These are phyloP conservation scores for Diplocarpon mali DNA, from an alignment of 2,329 filamentous ascomycete genomes.

Conservation along the genomic window DNA sequence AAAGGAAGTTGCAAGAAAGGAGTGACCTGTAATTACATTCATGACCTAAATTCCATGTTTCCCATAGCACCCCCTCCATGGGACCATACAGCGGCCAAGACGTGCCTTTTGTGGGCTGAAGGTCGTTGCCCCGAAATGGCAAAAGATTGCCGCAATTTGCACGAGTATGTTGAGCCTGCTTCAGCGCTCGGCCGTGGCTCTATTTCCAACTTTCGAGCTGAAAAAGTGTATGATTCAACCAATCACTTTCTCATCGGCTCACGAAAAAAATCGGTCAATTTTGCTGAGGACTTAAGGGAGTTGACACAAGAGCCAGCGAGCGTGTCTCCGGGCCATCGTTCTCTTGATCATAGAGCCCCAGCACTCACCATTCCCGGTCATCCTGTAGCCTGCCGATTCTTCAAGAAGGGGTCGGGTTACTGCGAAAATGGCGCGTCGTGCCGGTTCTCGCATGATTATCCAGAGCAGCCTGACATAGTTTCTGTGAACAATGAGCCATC, in stretches of 20 bases:
- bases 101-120: neutral
- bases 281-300: too few relatives aligned
- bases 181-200: too few relatives aligned
- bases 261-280: too few relatives aligned
- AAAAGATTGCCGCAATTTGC: neutral
- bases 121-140: neutral
- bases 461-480: neutral
- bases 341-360: too few relatives aligned
- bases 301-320: too few relatives aligned
- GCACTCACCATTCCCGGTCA: too few relatives aligned
- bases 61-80: neutral
- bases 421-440: neutral
- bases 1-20: neutral
- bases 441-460: neutral
- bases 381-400: neutral
- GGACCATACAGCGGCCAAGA: neutral
- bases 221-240: too few relatives aligned
- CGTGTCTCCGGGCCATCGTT: too few relatives aligned
- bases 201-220: too few relatives aligned
- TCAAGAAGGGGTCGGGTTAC: neutral
- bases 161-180: too few relatives aligned
- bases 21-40: neutral
- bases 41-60: neutral
- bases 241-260: too few relatives aligned
- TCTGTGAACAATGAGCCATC: neutral